Evolutionary conservation across 352 stramenopile species (phyloP).

Genomic region (Pythium grandisporangium): DNA sequence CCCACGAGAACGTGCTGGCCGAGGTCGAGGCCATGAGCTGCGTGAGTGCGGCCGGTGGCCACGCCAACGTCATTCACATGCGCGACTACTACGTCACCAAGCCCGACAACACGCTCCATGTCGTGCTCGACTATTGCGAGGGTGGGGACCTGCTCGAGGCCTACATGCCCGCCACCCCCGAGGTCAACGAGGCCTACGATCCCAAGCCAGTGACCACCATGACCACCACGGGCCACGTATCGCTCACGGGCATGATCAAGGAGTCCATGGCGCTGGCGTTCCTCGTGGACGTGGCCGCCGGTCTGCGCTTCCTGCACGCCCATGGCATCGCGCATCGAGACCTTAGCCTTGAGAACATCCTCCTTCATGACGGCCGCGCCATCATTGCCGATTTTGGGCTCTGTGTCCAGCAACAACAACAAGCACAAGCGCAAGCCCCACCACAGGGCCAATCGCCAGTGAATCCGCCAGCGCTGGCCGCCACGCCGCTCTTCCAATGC

Average conservation of each 20-base stretch:
- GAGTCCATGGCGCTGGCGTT: slow-evolving; percentile 40
- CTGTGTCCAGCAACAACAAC: slow-evolving; percentile 49
- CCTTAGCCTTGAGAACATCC: slow-evolving; percentile 96
- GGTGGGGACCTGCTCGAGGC: slow-evolving; percentile 63
- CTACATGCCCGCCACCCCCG: slow-evolving; percentile 15
- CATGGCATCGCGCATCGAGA: slow-evolving; percentile 88
- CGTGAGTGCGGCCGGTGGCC: slow-evolving; percentile 37
- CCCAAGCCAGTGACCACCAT: too few relatives aligned
- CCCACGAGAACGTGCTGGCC: slow-evolving; percentile 62
- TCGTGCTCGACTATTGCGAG: slow-evolving; percentile 76
- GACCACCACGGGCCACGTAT: slow-evolving; percentile 2
- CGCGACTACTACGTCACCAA: slow-evolving; percentile 54
- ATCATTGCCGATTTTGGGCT: slow-evolving; percentile 70
- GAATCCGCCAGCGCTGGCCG: too few relatives aligned
- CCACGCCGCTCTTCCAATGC: too few relatives aligned
- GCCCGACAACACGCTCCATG: slow-evolving; percentile 32
- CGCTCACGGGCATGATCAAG: slow-evolving; percentile 15
- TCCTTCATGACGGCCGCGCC: slow-evolving; percentile 60
- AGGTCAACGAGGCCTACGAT: slow-evolving; percentile 1
- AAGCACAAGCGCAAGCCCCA: too few relatives aligned
- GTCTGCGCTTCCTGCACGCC: slow-evolving; percentile 52
- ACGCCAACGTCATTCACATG: slow-evolving; percentile 67
- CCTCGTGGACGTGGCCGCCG: slow-evolving; percentile 57
- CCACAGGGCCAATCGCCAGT: slow-evolving; percentile 24
- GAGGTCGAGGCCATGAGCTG: slow-evolving; percentile 60